These are phyloP conservation scores for Ceratocystis lukuohia DNA, from an alignment of 2,329 filamentous ascomycete species.

Conservation along the genomic window DNA sequence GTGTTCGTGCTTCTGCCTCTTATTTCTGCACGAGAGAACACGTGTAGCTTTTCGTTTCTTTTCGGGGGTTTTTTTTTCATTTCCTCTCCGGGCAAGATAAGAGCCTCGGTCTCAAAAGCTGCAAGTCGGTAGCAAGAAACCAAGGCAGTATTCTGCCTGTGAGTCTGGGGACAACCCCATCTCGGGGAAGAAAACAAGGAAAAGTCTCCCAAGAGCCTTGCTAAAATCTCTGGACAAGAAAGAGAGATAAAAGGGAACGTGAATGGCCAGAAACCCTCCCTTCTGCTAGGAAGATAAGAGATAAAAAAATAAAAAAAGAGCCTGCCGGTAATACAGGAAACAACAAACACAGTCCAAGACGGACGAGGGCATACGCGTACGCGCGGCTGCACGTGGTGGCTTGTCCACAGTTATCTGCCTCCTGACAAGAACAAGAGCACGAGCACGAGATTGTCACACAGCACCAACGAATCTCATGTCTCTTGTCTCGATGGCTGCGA, in stretches of 20 bases:
- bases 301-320: not conserved
- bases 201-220: not conserved
- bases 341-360: not conserved
- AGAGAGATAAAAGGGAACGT: not conserved
- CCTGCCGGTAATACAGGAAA: not conserved
- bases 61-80: not conserved
- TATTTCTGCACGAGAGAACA: not conserved
- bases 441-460: not conserved
- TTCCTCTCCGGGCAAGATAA: not conserved
- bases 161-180: not conserved
- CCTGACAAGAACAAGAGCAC: not conserved
- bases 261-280: constrained; percentile 1
- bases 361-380: not conserved
- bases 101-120: not conserved
- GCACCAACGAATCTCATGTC: too few relatives aligned
- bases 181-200: not conserved
- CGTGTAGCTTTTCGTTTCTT: not conserved
- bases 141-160: too few relatives aligned
- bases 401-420: not conserved
- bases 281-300: not conserved
- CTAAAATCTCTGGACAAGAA: not conserved
- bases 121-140: too few relatives aligned
- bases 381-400: not conserved
- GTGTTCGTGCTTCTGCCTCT: not conserved
- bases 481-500: not conserved